Percentiles rank a stretch among this genome's conserved stretches.
phyloP scores from a whole-genome alignment of 441 rosid genomes.

The Populus hybrid region DNA sequence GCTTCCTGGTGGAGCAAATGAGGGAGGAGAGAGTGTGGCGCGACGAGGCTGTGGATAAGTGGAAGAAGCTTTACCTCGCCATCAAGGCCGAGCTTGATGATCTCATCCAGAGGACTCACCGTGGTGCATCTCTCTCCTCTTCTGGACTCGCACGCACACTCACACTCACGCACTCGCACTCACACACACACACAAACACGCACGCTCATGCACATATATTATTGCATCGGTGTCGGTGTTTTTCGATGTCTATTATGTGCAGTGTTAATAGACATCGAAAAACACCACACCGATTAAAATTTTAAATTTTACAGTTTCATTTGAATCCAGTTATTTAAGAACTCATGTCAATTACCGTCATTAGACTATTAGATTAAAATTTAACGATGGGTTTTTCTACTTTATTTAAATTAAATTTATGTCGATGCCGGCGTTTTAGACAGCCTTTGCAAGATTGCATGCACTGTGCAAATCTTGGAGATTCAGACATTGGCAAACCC shows the following conservation, averaged over 20 bases:
- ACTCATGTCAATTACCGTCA: too few relatives aligned
- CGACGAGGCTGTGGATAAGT: slow-evolving; percentile 73
- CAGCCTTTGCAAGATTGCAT: background rate
- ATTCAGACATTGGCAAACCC: background rate
- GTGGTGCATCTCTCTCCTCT: slow-evolving; percentile 21
- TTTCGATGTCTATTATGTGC: too few relatives aligned
- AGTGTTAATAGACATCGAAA: too few relatives aligned
- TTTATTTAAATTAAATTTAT: too few relatives aligned
- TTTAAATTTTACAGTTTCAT: too few relatives aligned
- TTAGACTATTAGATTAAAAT: too few relatives aligned
- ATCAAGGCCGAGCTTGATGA: slow-evolving; percentile 83
- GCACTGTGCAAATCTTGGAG: background rate
- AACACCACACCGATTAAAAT: too few relatives aligned
- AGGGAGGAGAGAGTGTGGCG: slow-evolving; percentile 60
- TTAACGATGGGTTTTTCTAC: too few relatives aligned
- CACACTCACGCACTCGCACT: background rate
- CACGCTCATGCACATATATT: too few relatives aligned
- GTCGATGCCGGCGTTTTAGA: background rate
- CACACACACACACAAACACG: too few relatives aligned
- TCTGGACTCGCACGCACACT: background rate
- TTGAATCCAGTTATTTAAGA: too few relatives aligned
- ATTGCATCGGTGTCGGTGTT: too few relatives aligned
- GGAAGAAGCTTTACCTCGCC: slow-evolving; percentile 82
- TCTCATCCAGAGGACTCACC: slow-evolving; percentile 61
- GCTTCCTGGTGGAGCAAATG: slow-evolving; percentile 52